These are phyloP conservation scores for Cordyceps fumosorosea DNA, from an alignment of 2,329 filamentous ascomycete genomes.

Conservation along the genomic window DNA sequence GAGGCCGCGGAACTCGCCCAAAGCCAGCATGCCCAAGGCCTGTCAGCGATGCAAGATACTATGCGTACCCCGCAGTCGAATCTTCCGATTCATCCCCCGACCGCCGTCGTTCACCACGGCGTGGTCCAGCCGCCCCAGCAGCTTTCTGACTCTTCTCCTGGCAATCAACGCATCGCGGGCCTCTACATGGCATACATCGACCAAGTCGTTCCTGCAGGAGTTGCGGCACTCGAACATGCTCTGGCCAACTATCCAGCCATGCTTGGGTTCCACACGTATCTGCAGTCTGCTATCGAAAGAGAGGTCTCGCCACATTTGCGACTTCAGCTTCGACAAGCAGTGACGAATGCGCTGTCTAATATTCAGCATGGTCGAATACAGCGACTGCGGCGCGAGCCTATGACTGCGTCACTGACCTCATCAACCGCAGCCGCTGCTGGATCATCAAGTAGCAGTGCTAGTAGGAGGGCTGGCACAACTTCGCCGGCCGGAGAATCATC, in stretches of 20 bases:
- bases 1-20: conserved; percentile 53
- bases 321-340: conserved; percentile 42
- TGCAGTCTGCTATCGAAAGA: conserved; percentile 46
- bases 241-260: conserved; percentile 42
- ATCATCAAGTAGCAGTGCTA: neutral
- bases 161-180: conserved; percentile 27
- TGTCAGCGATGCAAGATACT: neutral
- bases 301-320: conserved; percentile 42
- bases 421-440: conserved; percentile 1
- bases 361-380: conserved; percentile 27
- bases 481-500: neutral
- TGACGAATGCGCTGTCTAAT: conserved; percentile 39
- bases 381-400: neutral
- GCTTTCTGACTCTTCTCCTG: conserved; percentile 8
- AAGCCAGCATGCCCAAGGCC: neutral
- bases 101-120: neutral
- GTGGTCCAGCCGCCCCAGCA: conserved; percentile 8
- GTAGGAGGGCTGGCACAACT: neutral
- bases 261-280: conserved; percentile 39
- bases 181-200: conserved; percentile 49
- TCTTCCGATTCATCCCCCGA: neutral
- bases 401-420: neutral
- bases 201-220: conserved; percentile 43
- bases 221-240: conserved; percentile 37
- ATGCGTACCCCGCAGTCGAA: neutral